Percentiles rank a stretch among this genome's conserved stretches.
Conservation (phyloP, 768 basidiomycete genomes). For the Boletus coccyginus region DNA sequence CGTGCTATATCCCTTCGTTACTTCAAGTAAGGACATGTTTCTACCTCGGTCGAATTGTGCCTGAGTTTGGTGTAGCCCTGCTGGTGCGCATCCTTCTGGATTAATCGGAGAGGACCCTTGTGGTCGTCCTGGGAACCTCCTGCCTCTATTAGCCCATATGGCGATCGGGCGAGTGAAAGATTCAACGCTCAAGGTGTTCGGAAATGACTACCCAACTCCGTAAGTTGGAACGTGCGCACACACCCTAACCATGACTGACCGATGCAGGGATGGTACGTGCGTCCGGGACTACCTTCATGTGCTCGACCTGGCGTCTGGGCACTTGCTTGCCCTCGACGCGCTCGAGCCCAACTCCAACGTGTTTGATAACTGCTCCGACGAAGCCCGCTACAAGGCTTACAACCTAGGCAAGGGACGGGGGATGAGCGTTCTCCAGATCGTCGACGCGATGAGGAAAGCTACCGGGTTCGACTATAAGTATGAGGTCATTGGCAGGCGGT, state of each 20-base stretch:
- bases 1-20: conserved; percentile 86
- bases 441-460: conserved; percentile 91
- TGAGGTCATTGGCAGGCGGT: conserved; percentile 90
- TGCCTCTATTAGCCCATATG: conserved; percentile 93
- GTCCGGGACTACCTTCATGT: conserved; percentile 96
- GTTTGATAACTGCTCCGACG: conserved; percentile 53
- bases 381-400: conserved; percentile 84
- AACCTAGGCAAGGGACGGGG: conserved; percentile 95
- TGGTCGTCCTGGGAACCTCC: conserved; percentile 90
- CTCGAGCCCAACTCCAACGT: conserved; percentile 54
- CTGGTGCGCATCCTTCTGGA: conserved; percentile 97
- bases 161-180: conserved; percentile 85
- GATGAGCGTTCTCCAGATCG: conserved; percentile 89
- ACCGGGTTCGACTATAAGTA: conserved; percentile 87
- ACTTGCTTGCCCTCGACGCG: conserved; percentile 87
- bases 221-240: conserved; percentile 35
- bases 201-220: conserved; percentile 96
- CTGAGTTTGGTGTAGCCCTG: conserved; percentile 58
- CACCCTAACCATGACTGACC: neutral
- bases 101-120: conserved; percentile 94
- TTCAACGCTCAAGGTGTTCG: conserved; percentile 76
- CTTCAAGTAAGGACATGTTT: conserved; percentile 77
- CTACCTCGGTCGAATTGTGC: neutral
- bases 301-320: conserved; percentile 92
- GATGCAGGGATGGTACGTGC: conserved; percentile 85